phyloP scores from a whole-genome alignment of 768 basidiomycete species.

The Suillus tomentosus region DNA sequence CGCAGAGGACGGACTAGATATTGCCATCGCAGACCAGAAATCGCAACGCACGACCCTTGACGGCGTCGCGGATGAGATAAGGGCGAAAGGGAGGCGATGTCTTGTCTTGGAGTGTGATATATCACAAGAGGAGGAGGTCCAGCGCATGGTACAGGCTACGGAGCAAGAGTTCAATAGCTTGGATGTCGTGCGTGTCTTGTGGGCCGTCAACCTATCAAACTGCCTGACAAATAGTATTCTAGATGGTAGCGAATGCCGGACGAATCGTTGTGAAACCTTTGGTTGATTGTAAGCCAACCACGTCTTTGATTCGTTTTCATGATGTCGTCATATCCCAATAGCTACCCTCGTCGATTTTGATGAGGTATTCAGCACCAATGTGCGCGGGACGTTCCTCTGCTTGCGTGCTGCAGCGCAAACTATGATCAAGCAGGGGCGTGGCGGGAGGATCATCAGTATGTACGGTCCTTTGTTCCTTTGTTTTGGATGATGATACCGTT shows the following conservation, averaged over 20 bases:
- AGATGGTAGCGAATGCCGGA: slow-evolving; percentile 12
- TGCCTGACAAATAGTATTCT: not conserved
- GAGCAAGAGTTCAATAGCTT: slow-evolving; percentile 38
- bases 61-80: slow-evolving; percentile 25
- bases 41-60: slow-evolving; percentile 24
- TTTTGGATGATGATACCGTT: not conserved
- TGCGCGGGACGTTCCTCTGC: slow-evolving; percentile 40
- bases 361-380: slow-evolving; percentile 35
- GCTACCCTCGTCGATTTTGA: slow-evolving; percentile 37
- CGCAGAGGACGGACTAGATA: slow-evolving; percentile 46
- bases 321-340: slow-evolving; percentile 9
- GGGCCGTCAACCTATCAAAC: not conserved
- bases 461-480: not conserved
- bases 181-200: slow-evolving; percentile 40
- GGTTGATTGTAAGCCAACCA: slow-evolving; percentile 3
- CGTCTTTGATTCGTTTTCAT: not conserved
- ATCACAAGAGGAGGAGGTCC: slow-evolving; percentile 39
- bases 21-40: slow-evolving; percentile 44
- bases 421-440: slow-evolving; percentile 47
- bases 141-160: slow-evolving; percentile 34
- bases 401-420: slow-evolving; percentile 43
- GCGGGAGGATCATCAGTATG: slow-evolving; percentile 42
- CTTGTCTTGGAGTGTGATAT: slow-evolving; percentile 37
- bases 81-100: slow-evolving; percentile 19
- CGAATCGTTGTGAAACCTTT: not conserved